phyloP scores from a whole-genome alignment of 495 filamentous ascomycete genomes.

The Annulohypoxylon maeteangense region DNA sequence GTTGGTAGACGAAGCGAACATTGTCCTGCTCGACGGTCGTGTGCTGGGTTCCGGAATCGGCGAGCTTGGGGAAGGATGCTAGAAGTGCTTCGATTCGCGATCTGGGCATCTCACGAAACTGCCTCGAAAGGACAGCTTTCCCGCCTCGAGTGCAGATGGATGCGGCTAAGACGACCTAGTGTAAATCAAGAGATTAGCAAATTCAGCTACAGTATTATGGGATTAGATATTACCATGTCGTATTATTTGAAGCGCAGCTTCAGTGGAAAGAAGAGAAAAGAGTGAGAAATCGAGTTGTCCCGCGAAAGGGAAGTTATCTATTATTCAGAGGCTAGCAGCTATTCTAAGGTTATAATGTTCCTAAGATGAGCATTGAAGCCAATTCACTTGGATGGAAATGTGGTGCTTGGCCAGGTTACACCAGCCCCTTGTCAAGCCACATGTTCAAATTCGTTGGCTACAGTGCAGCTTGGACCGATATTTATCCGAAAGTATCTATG shows the following conservation, averaged over 20 bases:
- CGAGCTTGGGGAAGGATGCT: slow-evolving; percentile 95
- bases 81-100: slow-evolving; percentile 96
- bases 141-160: slow-evolving; percentile 99
- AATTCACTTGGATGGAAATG: slow-evolving; percentile 38
- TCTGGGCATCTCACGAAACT: slow-evolving; percentile 95
- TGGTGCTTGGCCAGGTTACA: slow-evolving; percentile 16
- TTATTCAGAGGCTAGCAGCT: slow-evolving; percentile 30
- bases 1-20: slow-evolving; percentile 99
- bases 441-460: slow-evolving; percentile 15
- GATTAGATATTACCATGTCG: slow-evolving; percentile 45
- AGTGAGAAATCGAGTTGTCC: slow-evolving; percentile 4
- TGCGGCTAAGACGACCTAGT: slow-evolving; percentile 94
- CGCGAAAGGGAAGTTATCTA: slow-evolving; percentile 20
- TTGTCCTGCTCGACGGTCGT: slow-evolving; percentile 99
- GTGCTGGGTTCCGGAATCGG: slow-evolving; percentile 93
- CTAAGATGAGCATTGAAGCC: slow-evolving; percentile 31
- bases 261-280: not conserved
- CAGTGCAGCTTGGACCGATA: not conserved
- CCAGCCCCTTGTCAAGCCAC: slow-evolving; percentile 45
- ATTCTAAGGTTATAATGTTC: not conserved
- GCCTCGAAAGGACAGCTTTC: slow-evolving; percentile 94
- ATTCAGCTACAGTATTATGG: slow-evolving; percentile 19
- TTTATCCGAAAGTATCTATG: slow-evolving; percentile 15
- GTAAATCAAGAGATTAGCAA: slow-evolving; percentile 37
- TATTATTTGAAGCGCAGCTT: not conserved